phyloP scores from a whole-genome alignment of 2,329 filamentous ascomycete genomes.

The Teratosphaeria zuluensis region DNA sequence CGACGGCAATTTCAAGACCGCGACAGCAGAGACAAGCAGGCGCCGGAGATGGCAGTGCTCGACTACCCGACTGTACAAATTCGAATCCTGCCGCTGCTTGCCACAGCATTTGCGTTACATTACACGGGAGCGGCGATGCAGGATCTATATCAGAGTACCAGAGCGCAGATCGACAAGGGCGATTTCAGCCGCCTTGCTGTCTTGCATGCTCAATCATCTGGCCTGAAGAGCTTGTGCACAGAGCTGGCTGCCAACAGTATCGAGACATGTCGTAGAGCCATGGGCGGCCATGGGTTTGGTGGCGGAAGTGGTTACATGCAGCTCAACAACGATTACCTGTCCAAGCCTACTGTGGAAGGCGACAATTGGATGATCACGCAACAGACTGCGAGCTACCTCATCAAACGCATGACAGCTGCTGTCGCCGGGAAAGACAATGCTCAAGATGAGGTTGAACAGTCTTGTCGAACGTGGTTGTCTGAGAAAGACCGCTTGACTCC shows the following conservation, averaged over 20 bases:
- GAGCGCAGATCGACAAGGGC: constrained; percentile 40
- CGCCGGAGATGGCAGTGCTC: constrained; percentile 38
- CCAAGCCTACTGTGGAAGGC: constrained; percentile 47
- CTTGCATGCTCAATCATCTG: constrained; percentile 45
- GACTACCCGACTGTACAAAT: constrained; percentile 48
- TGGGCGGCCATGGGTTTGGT: constrained; percentile 47
- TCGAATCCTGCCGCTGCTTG: constrained; percentile 43
- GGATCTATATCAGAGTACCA: constrained; percentile 37
- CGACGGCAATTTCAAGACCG: constrained; percentile 42
- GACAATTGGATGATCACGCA: constrained; percentile 51
- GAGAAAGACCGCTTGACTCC: constrained; percentile 20
- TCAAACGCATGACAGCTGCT: constrained; percentile 42
- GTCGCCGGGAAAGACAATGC: constrained; percentile 27
- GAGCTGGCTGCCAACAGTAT: constrained; percentile 45
- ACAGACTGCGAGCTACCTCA: constrained; percentile 41
- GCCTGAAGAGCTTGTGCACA: constrained; percentile 45
- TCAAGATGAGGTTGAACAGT: constrained; percentile 31
- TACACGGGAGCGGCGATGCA: constrained; percentile 43
- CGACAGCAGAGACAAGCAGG: constrained; percentile 28
- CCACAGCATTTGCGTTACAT: constrained; percentile 42
- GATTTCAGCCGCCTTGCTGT: constrained; percentile 41
- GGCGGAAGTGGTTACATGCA: constrained; percentile 44
- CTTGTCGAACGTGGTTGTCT: constrained; percentile 33
- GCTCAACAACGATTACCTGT: constrained; percentile 42
- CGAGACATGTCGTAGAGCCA: constrained; percentile 43